phyloP scores from a whole-genome alignment of 257 asterid species.

The Capsicum pubescens region DNA sequence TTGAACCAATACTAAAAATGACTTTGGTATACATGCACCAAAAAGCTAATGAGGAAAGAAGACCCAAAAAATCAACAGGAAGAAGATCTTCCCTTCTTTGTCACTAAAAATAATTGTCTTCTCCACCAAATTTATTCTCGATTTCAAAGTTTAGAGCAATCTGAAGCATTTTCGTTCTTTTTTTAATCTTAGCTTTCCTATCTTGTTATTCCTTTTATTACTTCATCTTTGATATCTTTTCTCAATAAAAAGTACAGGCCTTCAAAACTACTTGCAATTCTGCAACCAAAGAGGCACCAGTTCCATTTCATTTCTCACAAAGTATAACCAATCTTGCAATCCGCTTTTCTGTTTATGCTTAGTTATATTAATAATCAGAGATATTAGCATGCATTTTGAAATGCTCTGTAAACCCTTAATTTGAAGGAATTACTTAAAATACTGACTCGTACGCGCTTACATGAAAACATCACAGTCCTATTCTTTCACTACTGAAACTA shows the following conservation, averaged over 20 bases:
- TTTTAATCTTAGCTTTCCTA: neutral
- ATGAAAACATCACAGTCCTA: neutral
- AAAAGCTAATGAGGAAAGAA: slow-evolving; percentile 17
- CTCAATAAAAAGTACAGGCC: slow-evolving; percentile 1
- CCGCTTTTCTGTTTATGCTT: neutral
- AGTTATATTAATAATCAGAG: neutral
- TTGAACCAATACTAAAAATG: neutral
- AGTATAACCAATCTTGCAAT: neutral
- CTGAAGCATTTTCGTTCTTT: neutral
- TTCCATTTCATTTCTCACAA: slow-evolving; percentile 15
- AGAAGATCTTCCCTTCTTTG: neutral
- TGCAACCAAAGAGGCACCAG: slow-evolving; percentile 13
- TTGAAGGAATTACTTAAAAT: neutral
- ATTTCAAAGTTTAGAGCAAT: slow-evolving; percentile 2
- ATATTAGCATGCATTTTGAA: neutral
- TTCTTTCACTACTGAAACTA: neutral
- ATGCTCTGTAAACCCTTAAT: neutral
- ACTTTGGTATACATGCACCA: neutral
- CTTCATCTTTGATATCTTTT: slow-evolving; percentile 17
- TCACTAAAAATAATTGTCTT: neutral
- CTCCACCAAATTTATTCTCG: neutral
- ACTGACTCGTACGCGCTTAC: neutral
- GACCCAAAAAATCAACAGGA: neutral
- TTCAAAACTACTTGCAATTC: neutral
- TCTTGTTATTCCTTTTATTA: slow-evolving; percentile 10